Evolutionary conservation across 495 filamentous ascomycete species (phyloP), one percentile per base, ranked within the genome.

Genomic region (Symbiotaphrina buchneri): DNA sequence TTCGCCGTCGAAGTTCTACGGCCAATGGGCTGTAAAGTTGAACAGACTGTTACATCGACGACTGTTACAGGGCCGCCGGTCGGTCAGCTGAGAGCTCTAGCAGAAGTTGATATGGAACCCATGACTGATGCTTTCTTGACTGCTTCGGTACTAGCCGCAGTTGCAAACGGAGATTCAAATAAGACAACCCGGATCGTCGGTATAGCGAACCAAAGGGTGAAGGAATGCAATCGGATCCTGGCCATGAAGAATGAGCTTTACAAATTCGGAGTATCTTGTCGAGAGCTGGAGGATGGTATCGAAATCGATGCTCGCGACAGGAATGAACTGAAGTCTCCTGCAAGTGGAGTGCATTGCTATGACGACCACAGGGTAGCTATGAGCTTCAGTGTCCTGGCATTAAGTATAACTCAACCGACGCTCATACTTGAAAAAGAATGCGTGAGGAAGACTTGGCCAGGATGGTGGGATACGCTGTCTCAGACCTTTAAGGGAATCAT

Each of bases 71-170:
- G 87, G 2, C 85, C 85, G n/a, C 52, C 63, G 10, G 54, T 55
- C 33, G 85, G 83, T 15, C 52, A 60, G 3, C 52, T 99, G 25
- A 71, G 70, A 38, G 63, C 71, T 0, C 51, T 81, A 6, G 59
- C 70, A 2, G 66, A 84, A 28, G 70, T 95, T 17, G 83, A 99
- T 44, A 99, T 99, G 87, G 87, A 94, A 45, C 78, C 83, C 10
- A 99, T 99, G 87, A 99, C 87, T 0, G 87, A 99, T 56, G 87
- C 87, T 31, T 99, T 99, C 63, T 58, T 99, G 18, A 90, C 79
- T 17, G 87, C 87, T 11, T 85, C 81, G 8, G 79, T 92, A 19
- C 69, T 99, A 31, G 90, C 83, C 10, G 87, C 87, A 30, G 78
- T 87, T 25, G 83, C 84, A n/a, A 71, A 63, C 10, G 34, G 41